Conservation (phyloP, 768 basidiomycete species). For the Steccherinum ochraceum region DNA sequence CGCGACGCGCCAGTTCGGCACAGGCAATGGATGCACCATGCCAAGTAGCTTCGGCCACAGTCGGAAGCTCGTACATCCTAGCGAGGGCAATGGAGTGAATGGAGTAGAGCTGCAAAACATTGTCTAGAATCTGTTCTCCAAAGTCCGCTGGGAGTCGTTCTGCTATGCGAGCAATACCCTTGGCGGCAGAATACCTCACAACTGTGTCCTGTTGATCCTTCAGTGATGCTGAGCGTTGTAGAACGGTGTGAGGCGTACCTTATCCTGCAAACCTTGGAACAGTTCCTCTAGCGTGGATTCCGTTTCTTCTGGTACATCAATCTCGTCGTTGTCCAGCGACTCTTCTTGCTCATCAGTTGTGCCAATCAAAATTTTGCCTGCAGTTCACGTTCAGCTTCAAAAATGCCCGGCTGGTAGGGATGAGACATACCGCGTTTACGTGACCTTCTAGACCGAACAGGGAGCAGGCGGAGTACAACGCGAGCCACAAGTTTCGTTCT, state of each 20-base stretch:
- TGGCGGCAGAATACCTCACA: slow-evolving; percentile 92
- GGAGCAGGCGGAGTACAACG: slow-evolving; percentile 55
- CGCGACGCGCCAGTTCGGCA: slow-evolving; percentile 87
- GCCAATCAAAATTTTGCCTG: slow-evolving; percentile 17
- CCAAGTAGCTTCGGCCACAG: slow-evolving; percentile 84
- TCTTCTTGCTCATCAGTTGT: slow-evolving; percentile 12
- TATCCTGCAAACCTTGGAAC: slow-evolving; percentile 73
- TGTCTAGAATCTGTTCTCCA: slow-evolving; percentile 75
- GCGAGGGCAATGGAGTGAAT: slow-evolving; percentile 65
- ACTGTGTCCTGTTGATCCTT: slow-evolving; percentile 68
- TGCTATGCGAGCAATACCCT: slow-evolving; percentile 81
- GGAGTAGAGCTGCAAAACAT: slow-evolving; percentile 66
- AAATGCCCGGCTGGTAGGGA: no score
- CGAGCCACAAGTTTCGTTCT: slow-evolving; percentile 64
- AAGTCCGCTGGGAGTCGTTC: slow-evolving; percentile 75
- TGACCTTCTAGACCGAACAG: slow-evolving; percentile 31
- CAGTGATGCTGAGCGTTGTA: neutral
- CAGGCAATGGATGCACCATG: slow-evolving; percentile 91
- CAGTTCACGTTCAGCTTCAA: neutral
- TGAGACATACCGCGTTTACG: slow-evolving; percentile 36
- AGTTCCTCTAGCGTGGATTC: slow-evolving; percentile 71
- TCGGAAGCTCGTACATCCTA: slow-evolving; percentile 62
- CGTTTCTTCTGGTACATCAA: slow-evolving; percentile 73
- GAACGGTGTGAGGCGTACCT: slow-evolving; percentile 36
- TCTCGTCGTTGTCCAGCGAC: slow-evolving; percentile 21